phyloP scores from a whole-genome alignment of 345 rosid genomes.

The Stellera chamaejasme region DNA sequence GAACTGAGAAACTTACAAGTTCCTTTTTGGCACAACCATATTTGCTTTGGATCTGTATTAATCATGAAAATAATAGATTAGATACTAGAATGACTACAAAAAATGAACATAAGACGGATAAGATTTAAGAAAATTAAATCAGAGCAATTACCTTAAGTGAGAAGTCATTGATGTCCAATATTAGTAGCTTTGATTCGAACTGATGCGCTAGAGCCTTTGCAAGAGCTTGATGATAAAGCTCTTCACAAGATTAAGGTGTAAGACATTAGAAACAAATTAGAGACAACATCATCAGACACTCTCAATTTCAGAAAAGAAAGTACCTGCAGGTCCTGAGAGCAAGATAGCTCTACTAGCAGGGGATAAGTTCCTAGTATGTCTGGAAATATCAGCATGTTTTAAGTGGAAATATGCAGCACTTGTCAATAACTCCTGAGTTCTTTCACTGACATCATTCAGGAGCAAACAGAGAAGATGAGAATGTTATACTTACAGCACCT shows the following conservation, averaged over 20 bases:
- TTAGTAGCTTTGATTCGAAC: slow-evolving; percentile 73
- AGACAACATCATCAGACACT: neutral
- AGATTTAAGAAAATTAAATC: neutral
- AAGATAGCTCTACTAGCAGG: slow-evolving; percentile 86
- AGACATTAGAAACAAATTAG: slow-evolving; percentile 9
- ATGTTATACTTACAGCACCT: too few relatives aligned
- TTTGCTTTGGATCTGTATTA: slow-evolving; percentile 78
- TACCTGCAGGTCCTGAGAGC: slow-evolving; percentile 95
- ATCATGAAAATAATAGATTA: slow-evolving; percentile 15
- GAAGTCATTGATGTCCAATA: slow-evolving; percentile 71
- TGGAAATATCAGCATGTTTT: slow-evolving; percentile 68
- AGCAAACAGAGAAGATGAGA: too few relatives aligned
- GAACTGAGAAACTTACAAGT: slow-evolving; percentile 41
- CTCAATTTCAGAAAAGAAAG: slow-evolving; percentile 8
- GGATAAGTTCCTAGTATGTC: slow-evolving; percentile 84
- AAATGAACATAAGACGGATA: too few relatives aligned
- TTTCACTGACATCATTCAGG: slow-evolving; percentile 46
- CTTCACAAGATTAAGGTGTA: slow-evolving; percentile 27
- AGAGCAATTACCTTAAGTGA: slow-evolving; percentile 54
- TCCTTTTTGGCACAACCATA: slow-evolving; percentile 64
- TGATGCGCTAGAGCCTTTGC: slow-evolving; percentile 83
- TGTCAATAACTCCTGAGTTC: slow-evolving; percentile 54
- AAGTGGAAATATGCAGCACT: slow-evolving; percentile 84
- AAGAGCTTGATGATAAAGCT: slow-evolving; percentile 87
- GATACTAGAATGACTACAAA: neutral